These are phyloP conservation scores for Physocladia obscura DNA, from an alignment of 192 early-diverging fungal genomes.

Conservation along the genomic window DNA sequence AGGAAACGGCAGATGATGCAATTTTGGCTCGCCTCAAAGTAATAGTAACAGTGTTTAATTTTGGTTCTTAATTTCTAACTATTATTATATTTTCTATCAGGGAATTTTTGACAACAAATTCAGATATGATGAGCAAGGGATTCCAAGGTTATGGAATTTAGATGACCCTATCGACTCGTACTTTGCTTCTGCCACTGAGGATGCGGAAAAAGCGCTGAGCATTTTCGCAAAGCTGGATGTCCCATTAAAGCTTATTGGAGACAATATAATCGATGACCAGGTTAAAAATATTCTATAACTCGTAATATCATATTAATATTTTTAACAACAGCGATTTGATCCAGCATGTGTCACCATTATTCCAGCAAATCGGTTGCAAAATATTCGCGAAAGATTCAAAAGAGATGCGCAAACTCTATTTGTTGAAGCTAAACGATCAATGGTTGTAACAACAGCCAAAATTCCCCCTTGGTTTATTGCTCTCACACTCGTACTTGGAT, in stretches of 20 bases:
- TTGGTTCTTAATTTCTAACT: neutral
- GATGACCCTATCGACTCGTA: conserved; percentile 90
- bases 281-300: conserved; percentile 24
- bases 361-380: conserved; percentile 37
- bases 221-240: conserved; percentile 76
- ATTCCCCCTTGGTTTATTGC: conserved; percentile 85
- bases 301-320: neutral
- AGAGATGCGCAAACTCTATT: conserved; percentile 89
- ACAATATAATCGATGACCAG: conserved; percentile 44
- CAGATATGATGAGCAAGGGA: conserved; percentile 88
- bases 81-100: neutral
- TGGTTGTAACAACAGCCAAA: conserved; percentile 80
- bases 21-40: conserved; percentile 70
- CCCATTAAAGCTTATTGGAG: conserved; percentile 31
- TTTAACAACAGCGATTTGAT: conserved; percentile 35
- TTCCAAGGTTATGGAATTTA: conserved; percentile 93
- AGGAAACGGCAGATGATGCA: conserved; percentile 81
- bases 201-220: conserved; percentile 64
- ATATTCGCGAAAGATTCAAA: conserved; percentile 75
- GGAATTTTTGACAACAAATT: conserved; percentile 83
- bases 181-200: conserved; percentile 68
- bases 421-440: conserved; percentile 93
- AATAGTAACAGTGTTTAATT: neutral
- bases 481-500: conserved; percentile 79
- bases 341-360: conserved; percentile 38